phyloP scores from a whole-genome alignment of 495 filamentous ascomycete species.

The Penicillium bialowiezense region DNA sequence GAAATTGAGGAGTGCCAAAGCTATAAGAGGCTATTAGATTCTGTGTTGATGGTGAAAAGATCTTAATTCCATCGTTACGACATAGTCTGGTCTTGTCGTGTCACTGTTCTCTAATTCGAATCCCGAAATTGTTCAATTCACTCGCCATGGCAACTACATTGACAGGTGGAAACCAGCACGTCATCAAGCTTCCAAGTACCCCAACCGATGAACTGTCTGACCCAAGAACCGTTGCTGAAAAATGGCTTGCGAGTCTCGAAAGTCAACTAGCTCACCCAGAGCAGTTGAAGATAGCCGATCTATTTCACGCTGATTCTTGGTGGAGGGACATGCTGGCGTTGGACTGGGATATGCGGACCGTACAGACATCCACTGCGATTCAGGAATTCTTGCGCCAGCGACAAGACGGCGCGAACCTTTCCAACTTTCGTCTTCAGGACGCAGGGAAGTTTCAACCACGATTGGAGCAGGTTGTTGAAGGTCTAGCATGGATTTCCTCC shows the following conservation, averaged over 20 bases:
- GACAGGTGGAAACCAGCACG: slow-evolving; percentile 27
- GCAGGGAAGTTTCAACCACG: slow-evolving; percentile 41
- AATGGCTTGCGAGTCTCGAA: slow-evolving; percentile 36
- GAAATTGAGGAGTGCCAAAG: background rate
- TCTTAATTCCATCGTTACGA: no score
- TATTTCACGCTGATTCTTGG: slow-evolving; percentile 58
- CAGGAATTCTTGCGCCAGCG: slow-evolving; percentile 40
- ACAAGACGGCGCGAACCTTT: slow-evolving; percentile 31
- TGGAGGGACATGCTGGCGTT: slow-evolving; percentile 63
- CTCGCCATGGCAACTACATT: slow-evolving; percentile 29
- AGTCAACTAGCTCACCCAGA: slow-evolving; percentile 18
- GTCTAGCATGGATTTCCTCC: slow-evolving; percentile 48
- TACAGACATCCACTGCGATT: slow-evolving; percentile 50
- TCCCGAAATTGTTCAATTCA: no score
- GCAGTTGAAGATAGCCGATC: slow-evolving; percentile 8
- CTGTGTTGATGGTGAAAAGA: no score
- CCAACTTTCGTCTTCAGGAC: slow-evolving; percentile 39
- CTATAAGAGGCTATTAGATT: background rate
- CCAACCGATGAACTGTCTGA: slow-evolving; percentile 17
- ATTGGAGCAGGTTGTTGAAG: slow-evolving; percentile 38
- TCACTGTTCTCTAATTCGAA: no score
- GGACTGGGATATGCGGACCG: slow-evolving; percentile 57
- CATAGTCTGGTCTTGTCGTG: no score
- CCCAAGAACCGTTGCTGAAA: slow-evolving; percentile 27
- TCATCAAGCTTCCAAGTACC: slow-evolving; percentile 32